phyloP scores from a whole-genome alignment of 2,329 filamentous ascomycete genomes.

The Epichloe brachyelytri region DNA sequence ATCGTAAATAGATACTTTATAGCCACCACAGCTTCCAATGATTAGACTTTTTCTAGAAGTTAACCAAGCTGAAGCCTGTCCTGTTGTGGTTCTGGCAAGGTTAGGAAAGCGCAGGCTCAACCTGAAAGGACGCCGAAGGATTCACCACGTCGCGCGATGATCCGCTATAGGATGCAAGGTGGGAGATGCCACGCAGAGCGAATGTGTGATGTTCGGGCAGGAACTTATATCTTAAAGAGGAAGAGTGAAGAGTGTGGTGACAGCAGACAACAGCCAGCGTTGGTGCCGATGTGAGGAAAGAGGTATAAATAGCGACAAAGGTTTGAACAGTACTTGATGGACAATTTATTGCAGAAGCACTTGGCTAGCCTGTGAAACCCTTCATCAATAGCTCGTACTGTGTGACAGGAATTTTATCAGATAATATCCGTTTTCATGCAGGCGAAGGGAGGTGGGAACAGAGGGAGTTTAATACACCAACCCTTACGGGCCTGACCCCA shows the following conservation, averaged over 20 bases:
- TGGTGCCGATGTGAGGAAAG: background rate
- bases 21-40: too few relatives aligned
- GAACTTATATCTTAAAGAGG: background rate
- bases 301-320: background rate
- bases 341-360: background rate
- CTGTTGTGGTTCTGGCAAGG: background rate
- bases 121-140: too few relatives aligned
- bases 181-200: too few relatives aligned
- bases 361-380: background rate
- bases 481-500: background rate
- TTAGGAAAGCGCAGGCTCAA: too few relatives aligned
- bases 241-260: too few relatives aligned
- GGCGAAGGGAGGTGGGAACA: background rate
- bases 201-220: background rate
- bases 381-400: background rate
- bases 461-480: background rate
- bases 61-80: background rate
- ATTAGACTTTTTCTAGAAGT: too few relatives aligned
- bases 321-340: background rate
- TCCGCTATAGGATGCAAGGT: too few relatives aligned
- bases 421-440: background rate
- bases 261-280: background rate
- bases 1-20: background rate
- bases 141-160: too few relatives aligned
- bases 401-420: background rate